These are phyloP conservation scores for Dictyophora rubrovolvata DNA, from an alignment of 768 basidiomycete genomes.

Conservation along the genomic window DNA sequence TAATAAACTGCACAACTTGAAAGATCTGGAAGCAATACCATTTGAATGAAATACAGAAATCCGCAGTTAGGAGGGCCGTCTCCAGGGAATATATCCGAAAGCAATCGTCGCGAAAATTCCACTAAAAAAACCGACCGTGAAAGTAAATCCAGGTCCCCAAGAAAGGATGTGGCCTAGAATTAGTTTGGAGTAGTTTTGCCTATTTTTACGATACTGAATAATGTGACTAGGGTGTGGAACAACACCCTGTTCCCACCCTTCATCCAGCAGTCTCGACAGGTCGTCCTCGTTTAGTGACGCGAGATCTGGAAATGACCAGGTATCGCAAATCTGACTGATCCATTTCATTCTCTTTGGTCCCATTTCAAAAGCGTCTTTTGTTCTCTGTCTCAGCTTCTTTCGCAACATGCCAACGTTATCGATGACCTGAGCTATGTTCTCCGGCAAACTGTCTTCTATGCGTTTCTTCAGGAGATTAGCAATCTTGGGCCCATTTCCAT, in stretches of 20 bases:
- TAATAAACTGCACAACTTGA: too few relatives aligned
- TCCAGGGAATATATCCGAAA: background rate
- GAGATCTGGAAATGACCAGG: slow-evolving; percentile 80
- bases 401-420: slow-evolving; percentile 70
- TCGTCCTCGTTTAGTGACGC: slow-evolving; percentile 52
- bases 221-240: slow-evolving; percentile 38
- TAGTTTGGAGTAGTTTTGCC: background rate
- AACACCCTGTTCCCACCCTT: slow-evolving; percentile 71
- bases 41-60: background rate
- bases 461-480: slow-evolving; percentile 70
- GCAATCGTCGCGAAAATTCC: background rate
- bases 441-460: slow-evolving; percentile 61
- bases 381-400: slow-evolving; percentile 60
- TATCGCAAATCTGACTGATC: slow-evolving; percentile 82
- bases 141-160: background rate
- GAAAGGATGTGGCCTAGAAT: background rate
- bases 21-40: too few relatives aligned
- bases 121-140: background rate
- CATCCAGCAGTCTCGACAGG: slow-evolving; percentile 59
- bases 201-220: background rate
- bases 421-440: slow-evolving; percentile 67
- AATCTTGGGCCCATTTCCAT: slow-evolving; percentile 85
- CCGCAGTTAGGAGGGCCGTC: background rate
- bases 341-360: slow-evolving; percentile 81
- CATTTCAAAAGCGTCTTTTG: slow-evolving; percentile 67